These are phyloP conservation scores for Erigeron canadensis DNA, from an alignment of 129 eudicot species.

Conservation along the genomic window DNA sequence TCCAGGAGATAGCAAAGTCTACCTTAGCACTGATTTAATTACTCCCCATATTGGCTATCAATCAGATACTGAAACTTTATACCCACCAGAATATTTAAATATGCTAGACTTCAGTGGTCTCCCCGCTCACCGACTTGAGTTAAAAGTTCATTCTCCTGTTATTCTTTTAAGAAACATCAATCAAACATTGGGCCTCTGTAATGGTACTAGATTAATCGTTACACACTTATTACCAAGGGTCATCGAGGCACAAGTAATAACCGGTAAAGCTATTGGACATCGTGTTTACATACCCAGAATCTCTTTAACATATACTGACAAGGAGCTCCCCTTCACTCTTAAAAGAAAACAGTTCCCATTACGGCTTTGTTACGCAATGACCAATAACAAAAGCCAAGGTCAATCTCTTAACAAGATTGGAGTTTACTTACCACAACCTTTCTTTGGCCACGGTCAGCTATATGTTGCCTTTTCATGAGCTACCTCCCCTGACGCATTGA, in stretches of 20 bases:
- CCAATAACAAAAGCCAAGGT: too few relatives aligned
- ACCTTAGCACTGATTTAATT: not conserved
- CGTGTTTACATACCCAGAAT: not conserved
- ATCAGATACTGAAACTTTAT: not conserved
- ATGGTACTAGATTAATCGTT: not conserved
- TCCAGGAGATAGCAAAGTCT: not conserved
- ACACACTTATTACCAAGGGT: not conserved
- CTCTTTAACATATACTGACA: not conserved
- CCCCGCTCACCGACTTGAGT: not conserved
- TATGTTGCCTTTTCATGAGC: too few relatives aligned
- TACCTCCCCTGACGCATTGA: too few relatives aligned
- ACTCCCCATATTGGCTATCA: not conserved
- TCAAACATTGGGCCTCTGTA: not conserved
- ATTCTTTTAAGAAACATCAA: constrained; percentile 1
- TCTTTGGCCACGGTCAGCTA: too few relatives aligned
- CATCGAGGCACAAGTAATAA: not conserved
- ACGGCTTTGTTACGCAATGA: too few relatives aligned
- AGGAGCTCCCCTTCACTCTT: not conserved
- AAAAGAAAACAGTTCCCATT: too few relatives aligned
- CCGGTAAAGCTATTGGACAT: not conserved
- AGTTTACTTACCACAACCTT: too few relatives aligned
- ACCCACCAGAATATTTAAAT: not conserved
- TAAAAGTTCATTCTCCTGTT: not conserved
- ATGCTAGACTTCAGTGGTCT: not conserved
- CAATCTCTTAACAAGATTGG: too few relatives aligned